Conservation (phyloP, 768 basidiomycete genomes). For the Suillus variegatus region DNA sequence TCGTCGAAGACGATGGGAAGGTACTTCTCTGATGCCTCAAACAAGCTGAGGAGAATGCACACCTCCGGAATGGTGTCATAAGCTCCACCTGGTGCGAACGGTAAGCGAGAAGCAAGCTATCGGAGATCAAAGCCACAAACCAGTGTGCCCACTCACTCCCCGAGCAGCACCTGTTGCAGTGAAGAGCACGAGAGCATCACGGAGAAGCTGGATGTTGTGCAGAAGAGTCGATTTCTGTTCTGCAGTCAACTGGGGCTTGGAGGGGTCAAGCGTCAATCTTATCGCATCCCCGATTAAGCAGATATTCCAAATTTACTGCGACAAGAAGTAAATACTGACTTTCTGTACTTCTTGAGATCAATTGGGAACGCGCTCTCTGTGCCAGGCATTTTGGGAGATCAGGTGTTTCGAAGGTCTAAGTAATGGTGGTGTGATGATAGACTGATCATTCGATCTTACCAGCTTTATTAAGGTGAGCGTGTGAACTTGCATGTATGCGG, state of each 20-base stretch:
- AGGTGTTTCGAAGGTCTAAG: conserved; percentile 1
- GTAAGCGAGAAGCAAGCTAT: conserved; percentile 18
- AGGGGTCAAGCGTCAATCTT: conserved; percentile 75
- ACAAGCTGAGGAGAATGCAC: conserved; percentile 72
- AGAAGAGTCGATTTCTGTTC: conserved; percentile 61
- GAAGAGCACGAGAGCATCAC: conserved; percentile 85
- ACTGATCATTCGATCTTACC: conserved; percentile 8
- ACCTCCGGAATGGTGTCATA: conserved; percentile 86
- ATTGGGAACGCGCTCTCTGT: conserved; percentile 63
- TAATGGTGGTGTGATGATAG: neutral
- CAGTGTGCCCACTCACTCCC: conserved; percentile 86
- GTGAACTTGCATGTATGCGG: conserved; percentile 22
- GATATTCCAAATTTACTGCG: neutral
- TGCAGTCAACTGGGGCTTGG: conserved; percentile 58
- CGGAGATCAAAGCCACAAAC: conserved; percentile 29
- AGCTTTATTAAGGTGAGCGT: conserved; percentile 27
- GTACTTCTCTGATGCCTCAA: conserved; percentile 62
- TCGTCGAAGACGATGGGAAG: conserved; percentile 78
- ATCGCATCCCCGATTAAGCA: conserved; percentile 13
- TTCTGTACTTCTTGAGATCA: conserved; percentile 76
- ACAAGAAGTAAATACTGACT: conserved; percentile 40
- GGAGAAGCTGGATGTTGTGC: conserved; percentile 76
- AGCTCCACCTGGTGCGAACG: conserved; percentile 47
- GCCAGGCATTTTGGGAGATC: conserved; percentile 36
- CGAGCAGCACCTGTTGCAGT: conserved; percentile 85